phyloP scores from a whole-genome alignment of 371 early-diverging fungal genomes.

The Batrachochytrium dendrobatidis region DNA sequence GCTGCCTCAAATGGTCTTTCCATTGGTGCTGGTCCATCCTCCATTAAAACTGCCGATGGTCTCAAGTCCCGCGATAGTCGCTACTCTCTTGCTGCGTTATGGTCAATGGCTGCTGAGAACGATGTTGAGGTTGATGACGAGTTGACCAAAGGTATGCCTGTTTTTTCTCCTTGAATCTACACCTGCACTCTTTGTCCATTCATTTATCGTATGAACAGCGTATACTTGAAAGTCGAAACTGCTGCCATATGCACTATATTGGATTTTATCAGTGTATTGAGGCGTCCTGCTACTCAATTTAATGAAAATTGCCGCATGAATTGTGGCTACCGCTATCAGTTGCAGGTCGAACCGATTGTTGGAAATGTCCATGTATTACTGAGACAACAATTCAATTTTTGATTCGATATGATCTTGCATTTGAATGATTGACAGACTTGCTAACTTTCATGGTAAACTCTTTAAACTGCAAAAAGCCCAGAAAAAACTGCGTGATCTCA shows the following conservation, averaged over 20 bases:
- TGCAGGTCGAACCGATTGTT: too few species aligned
- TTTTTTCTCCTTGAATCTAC: neutral
- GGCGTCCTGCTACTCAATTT: too few species aligned
- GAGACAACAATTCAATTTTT: neutral
- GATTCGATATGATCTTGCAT: neutral
- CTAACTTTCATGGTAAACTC: too few species aligned
- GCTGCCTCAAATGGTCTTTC: conserved; percentile 34
- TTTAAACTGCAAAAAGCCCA: conserved; percentile 59
- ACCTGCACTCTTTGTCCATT: neutral
- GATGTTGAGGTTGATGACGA: conserved; percentile 91
- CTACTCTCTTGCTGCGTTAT: conserved; percentile 72
- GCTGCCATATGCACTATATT: too few species aligned
- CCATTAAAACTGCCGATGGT: neutral
- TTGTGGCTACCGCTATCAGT: too few species aligned
- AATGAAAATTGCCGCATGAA: too few species aligned
- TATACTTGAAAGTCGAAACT: too few species aligned
- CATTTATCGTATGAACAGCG: too few species aligned
- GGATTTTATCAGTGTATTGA: too few species aligned
- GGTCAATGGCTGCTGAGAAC: conserved; percentile 91
- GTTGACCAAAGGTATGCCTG: conserved; percentile 63
- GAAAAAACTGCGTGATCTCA: conserved; percentile 74
- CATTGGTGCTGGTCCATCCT: conserved; percentile 10
- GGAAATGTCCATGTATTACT: too few species aligned
- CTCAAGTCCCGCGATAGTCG: neutral
- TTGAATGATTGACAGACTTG: too few species aligned